These are phyloP conservation scores for Microcyclosporella mali DNA, from an alignment of 2,329 filamentous ascomycete genomes.

Conservation along the genomic window DNA sequence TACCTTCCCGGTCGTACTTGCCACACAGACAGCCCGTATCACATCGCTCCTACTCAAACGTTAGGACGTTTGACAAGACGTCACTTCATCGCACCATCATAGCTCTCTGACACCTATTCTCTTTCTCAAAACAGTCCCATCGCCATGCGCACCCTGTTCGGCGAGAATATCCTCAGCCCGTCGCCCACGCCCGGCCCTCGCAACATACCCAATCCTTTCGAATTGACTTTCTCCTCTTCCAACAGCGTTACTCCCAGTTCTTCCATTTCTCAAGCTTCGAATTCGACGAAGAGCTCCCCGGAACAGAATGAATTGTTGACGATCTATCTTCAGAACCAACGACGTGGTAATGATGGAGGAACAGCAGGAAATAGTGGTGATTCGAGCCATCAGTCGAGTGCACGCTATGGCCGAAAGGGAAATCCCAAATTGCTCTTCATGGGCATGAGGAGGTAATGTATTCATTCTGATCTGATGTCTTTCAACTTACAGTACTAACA, in stretches of 20 bases:
- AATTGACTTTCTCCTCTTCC: slow-evolving; percentile 25
- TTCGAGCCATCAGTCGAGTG: slow-evolving; percentile 8
- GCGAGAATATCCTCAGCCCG: slow-evolving; percentile 29
- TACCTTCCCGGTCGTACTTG: no score
- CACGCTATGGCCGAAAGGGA: slow-evolving; percentile 23
- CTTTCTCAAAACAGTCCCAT: slow-evolving; percentile 9
- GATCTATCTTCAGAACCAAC: slow-evolving; percentile 24
- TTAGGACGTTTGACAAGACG: not conserved
- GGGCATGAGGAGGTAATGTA: slow-evolving; percentile 90
- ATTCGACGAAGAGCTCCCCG: slow-evolving; percentile 25
- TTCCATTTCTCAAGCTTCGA: not conserved
- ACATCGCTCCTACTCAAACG: no score
- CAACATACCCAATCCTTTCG: slow-evolving; percentile 26
- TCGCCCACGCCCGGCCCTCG: slow-evolving; percentile 20
- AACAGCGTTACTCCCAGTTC: slow-evolving; percentile 19
- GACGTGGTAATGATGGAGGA: slow-evolving; percentile 4
- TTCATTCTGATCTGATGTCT: no score
- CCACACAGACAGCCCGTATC: no score
- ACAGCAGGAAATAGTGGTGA: slow-evolving; percentile 14
- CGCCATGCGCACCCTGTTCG: slow-evolving; percentile 31
- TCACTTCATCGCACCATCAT: not conserved
- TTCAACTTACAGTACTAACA: no score
- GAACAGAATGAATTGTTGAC: slow-evolving; percentile 28
- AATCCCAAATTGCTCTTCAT: slow-evolving; percentile 77
- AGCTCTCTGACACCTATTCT: slow-evolving; percentile 9